These are phyloP conservation scores for Metschnikowia kunwiensis DNA, from an alignment of 805 yeast species.

Conservation along the genomic window DNA sequence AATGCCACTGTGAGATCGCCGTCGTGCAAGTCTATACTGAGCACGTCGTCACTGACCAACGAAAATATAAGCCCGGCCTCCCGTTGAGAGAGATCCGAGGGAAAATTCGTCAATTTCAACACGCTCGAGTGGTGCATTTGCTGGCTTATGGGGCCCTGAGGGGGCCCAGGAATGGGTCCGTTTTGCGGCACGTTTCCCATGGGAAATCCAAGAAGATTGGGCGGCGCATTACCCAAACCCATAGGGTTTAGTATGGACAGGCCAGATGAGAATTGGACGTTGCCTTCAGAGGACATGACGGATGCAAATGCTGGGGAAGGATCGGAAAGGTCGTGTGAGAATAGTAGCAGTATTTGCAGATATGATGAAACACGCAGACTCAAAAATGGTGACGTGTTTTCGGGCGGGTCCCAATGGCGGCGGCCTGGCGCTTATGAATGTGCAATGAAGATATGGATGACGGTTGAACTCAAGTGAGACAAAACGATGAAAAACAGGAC, in stretches of 20 bases:
- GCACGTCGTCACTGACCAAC: slow-evolving; percentile 58
- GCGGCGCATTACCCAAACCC: slow-evolving; percentile 9
- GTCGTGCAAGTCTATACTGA: slow-evolving; percentile 42
- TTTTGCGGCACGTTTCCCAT: slow-evolving; percentile 6
- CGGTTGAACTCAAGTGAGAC: too few species aligned
- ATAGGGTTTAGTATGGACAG: slow-evolving; percentile 13
- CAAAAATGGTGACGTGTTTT: too few species aligned
- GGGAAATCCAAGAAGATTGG: slow-evolving; percentile 2
- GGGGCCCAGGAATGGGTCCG: slow-evolving; percentile 4
- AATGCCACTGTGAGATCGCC: slow-evolving; percentile 31
- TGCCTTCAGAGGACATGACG: slow-evolving; percentile 15
- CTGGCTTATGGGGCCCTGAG: slow-evolving; percentile 1
- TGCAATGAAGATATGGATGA: too few species aligned
- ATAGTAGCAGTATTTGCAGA: too few species aligned
- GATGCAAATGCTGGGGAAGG: slow-evolving; percentile 1
- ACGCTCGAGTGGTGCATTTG: slow-evolving; percentile 5
- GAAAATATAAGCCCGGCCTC: slow-evolving; percentile 70
- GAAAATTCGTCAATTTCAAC: slow-evolving; percentile 49
- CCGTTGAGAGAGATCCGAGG: slow-evolving; percentile 59
- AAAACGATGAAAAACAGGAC: too few species aligned
- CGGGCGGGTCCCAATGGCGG: too few species aligned
- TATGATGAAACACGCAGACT: too few species aligned
- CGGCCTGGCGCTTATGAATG: too few species aligned
- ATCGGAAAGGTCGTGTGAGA: too few species aligned
- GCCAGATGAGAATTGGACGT: slow-evolving; percentile 13